phyloP scores from a whole-genome alignment of 805 yeast species.

The Saturnispora galanensis region DNA sequence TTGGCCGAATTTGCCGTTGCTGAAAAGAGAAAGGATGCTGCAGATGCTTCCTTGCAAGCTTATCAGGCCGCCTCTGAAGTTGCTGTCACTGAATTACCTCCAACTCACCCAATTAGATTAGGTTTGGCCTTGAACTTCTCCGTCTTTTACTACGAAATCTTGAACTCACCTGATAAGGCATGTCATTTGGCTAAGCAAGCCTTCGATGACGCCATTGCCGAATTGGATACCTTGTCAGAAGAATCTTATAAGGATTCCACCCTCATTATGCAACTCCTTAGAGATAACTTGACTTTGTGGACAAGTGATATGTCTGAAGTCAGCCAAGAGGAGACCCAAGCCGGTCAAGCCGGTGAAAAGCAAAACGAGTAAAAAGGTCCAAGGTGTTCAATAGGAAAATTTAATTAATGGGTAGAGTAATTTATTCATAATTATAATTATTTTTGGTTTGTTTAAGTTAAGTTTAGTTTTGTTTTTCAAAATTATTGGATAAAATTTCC shows the following conservation, averaged over 20 bases:
- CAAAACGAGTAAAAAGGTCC: constrained; percentile 9
- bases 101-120: constrained; percentile 97
- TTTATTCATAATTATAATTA: not conserved
- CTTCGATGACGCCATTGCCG: constrained; percentile 98
- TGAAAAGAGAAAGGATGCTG: constrained; percentile 87
- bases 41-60: constrained; percentile 86
- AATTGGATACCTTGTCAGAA: constrained; percentile 93
- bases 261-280: constrained; percentile 95
- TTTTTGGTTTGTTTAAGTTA: constrained; percentile 3
- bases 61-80: constrained; percentile 94
- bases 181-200: constrained; percentile 99
- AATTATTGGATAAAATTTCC: too few relatives aligned
- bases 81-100: constrained; percentile 93
- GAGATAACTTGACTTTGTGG: constrained; percentile 98
- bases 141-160: constrained; percentile 95
- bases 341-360: constrained; percentile 8
- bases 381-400: not conserved
- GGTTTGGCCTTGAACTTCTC: constrained; percentile 97
- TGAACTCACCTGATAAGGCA: constrained; percentile 97
- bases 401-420: not conserved
- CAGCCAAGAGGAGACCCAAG: constrained; percentile 41
- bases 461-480: not conserved
- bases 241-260: constrained; percentile 98
- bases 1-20: constrained; percentile 92
- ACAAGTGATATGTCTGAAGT: constrained; percentile 88